Evolutionary conservation across 306 rosid genomes (phyloP), one percentile per base, ranked within the genome.

Genomic region (Lupinus albus): DNA sequence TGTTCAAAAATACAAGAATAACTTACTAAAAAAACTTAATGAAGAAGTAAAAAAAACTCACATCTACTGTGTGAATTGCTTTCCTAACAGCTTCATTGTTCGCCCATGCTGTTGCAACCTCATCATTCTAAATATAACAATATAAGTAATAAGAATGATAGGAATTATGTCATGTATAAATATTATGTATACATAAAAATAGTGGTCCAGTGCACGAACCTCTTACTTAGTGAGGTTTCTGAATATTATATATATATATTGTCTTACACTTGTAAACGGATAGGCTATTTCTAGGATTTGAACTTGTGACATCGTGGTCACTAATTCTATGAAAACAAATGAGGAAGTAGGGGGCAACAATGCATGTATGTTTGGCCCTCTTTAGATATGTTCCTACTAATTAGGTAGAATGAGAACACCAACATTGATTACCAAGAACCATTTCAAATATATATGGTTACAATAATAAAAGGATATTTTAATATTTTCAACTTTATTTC

Each of bases 101-200:
- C 84, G 87, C 48, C 96, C 95, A 87, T 53, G 61, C 1, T 4
- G 76, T 77, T 16, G 96, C 88, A 76, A 90, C 83, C 58, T 82
- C 87, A 16, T 82, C 91, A 46, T 68, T 74, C 96, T 90, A 45
- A 54, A 70, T 38, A 61, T 15, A 41, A 68, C 9, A 12, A 57
- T 33, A 57, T 5, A 5, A 11, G 4, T 5, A 28, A 28, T 11
- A 1, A 4, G 10, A 12, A 6, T 5, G 4, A 56, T n/a, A 8
- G 2, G 5, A 9, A 56, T 28, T 12, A 6, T 12, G 12, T 13
- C 41, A 56, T 56, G 20, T 10, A 45, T 14, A n/a, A n/a, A n/a
- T n/a, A n/a, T n/a, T n/a, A n/a, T n/a, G n/a, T n/a, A n/a, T n/a
- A n/a, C n/a, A n/a, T n/a, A n/a, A n/a, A n/a, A n/a, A n/a, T n/a